These are phyloP conservation scores for Venturia aucupariae DNA, from an alignment of 2,329 filamentous ascomycete genomes.

Conservation along the genomic window DNA sequence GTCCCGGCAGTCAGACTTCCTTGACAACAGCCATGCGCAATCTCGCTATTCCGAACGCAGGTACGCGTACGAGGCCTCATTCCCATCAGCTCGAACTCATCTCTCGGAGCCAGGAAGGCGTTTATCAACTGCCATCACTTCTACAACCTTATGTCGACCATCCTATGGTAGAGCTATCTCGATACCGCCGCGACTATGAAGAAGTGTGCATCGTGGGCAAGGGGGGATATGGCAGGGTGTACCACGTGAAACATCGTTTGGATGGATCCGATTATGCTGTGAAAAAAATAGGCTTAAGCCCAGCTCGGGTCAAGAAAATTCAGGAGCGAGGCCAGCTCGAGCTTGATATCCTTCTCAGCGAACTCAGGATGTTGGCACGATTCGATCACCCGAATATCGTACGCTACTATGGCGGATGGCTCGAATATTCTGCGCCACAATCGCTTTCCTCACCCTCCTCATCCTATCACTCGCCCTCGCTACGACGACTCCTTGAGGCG, in stretches of 20 bases:
- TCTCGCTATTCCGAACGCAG: not conserved
- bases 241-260: constrained; percentile 50
- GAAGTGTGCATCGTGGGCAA: constrained; percentile 50
- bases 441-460: not conserved
- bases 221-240: constrained; percentile 58
- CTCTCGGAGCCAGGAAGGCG: not conserved
- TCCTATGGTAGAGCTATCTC: constrained; percentile 26
- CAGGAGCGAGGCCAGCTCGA: constrained; percentile 43
- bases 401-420: constrained; percentile 56
- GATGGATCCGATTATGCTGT: constrained; percentile 56
- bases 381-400: constrained; percentile 59
- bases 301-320: constrained; percentile 43
- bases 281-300: constrained; percentile 54
- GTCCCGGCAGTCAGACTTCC: not conserved
- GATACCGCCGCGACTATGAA: constrained; percentile 42
- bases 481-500: constrained; percentile 4
- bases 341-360: constrained; percentile 48
- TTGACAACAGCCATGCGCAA: constrained; percentile 1
- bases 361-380: constrained; percentile 52
- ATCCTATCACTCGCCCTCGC: not conserved
- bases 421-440: constrained; percentile 33
- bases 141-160: constrained; percentile 15
- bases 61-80: not conserved
- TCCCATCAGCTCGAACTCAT: not conserved
- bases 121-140: constrained; percentile 8